Conservation (phyloP, 2,329 filamentous ascomycete genomes). For the Pseudovirgaria hyperparasitica region DNA sequence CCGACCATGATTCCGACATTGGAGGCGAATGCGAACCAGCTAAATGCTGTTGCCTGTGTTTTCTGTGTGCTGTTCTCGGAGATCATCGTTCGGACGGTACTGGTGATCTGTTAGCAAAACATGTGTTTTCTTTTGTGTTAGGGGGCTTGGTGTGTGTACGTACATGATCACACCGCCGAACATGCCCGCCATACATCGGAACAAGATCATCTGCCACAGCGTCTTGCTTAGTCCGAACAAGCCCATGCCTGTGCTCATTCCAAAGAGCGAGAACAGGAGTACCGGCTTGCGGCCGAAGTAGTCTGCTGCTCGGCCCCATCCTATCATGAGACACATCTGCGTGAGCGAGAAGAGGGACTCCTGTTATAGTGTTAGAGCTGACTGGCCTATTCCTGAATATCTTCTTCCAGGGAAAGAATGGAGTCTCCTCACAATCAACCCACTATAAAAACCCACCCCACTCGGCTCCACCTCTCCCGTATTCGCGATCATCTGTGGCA, state of each 20-base stretch:
- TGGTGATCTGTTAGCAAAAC: constrained; percentile 5
- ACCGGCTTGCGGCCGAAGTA: constrained; percentile 59
- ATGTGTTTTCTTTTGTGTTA: neutral
- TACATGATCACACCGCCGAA: constrained; percentile 60
- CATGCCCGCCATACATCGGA: constrained; percentile 57
- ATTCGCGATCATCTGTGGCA: constrained; percentile 62
- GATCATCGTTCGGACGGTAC: constrained; percentile 63
- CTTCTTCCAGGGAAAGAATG: neutral
- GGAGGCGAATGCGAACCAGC: constrained; percentile 62
- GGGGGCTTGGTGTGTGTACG: constrained; percentile 5
- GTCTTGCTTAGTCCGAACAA: constrained; percentile 56
- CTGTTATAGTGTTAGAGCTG: too few relatives aligned
- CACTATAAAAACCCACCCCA: constrained; percentile 71
- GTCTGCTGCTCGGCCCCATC: constrained; percentile 57
- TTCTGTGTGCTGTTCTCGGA: constrained; percentile 56
- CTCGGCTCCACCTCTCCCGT: constrained; percentile 47
- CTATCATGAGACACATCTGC: constrained; percentile 66
- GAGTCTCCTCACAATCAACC: constrained; percentile 51
- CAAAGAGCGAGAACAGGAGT: constrained; percentile 52
- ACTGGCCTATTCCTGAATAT: too few relatives aligned
- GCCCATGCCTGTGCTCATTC: constrained; percentile 46
- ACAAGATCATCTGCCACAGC: constrained; percentile 63
- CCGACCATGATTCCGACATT: constrained; percentile 66
- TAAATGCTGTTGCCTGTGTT: constrained; percentile 62
- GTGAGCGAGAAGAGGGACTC: constrained; percentile 58